Conservation (phyloP, 2,329 filamentous ascomycete genomes). For the Fusarium graminum region DNA sequence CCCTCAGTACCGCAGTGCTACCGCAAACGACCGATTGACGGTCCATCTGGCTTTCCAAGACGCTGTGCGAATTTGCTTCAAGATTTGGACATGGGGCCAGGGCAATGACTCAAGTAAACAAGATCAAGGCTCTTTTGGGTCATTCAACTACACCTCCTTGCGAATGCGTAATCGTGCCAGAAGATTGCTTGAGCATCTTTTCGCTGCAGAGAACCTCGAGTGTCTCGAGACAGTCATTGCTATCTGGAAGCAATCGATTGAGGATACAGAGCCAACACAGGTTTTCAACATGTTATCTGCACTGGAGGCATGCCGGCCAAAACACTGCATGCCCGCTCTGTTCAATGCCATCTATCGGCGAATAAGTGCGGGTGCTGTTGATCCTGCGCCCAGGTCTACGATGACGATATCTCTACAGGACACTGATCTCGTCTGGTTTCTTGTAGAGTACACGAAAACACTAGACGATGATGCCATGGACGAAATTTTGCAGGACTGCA, state of each 20-base stretch:
- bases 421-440: conserved; percentile 85
- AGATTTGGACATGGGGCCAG: conserved; percentile 94
- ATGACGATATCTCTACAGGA: conserved; percentile 88
- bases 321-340: conserved; percentile 90
- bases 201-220: conserved; percentile 90
- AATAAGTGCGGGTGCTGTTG: conserved; percentile 84
- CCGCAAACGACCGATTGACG: conserved; percentile 93
- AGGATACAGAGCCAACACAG: conserved; percentile 66
- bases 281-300: conserved; percentile 91
- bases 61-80: conserved; percentile 90
- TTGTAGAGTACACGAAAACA: conserved; percentile 90
- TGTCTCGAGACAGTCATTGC: conserved; percentile 92
- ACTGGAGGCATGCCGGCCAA: conserved; percentile 89
- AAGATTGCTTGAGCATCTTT: conserved; percentile 90
- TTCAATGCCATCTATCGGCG: conserved; percentile 97
- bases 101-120: conserved; percentile 69
- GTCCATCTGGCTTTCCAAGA: conserved; percentile 98
- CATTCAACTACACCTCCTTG: conserved; percentile 90
- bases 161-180: conserved; percentile 91
- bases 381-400: conserved; percentile 85
- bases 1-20: conserved; percentile 80
- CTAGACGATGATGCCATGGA: conserved; percentile 98
- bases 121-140: conserved; percentile 78
- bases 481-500: conserved; percentile 97
- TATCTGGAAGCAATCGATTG: conserved; percentile 75